A percentile compares a stretch with the other conserved stretches of the same genome.
phyloP scores from a whole-genome alignment of 2,329 filamentous ascomycete species.

The Xenoacremonium recifei region DNA sequence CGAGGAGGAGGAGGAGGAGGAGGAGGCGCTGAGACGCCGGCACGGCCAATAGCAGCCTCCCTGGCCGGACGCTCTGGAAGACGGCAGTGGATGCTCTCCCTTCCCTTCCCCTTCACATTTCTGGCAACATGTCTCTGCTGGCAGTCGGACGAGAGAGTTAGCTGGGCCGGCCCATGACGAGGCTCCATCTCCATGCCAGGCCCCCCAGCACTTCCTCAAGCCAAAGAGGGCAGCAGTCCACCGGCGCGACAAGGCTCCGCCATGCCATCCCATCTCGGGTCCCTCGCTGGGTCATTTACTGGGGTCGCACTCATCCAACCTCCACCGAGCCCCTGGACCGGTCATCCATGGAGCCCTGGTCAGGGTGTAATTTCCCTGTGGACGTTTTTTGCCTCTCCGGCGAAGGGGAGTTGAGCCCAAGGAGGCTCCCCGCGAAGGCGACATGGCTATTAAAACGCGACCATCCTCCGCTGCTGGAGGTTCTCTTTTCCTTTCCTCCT shows the following conservation, averaged over 20 bases:
- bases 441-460: slow-evolving; percentile 47
- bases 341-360: slow-evolving; percentile 11
- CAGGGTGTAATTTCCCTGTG: slow-evolving; percentile 25
- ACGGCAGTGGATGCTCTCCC: too few relatives aligned
- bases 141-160: too few relatives aligned
- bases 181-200: too few relatives aligned
- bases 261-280: too few relatives aligned
- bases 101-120: too few relatives aligned
- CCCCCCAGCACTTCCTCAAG: too few relatives aligned
- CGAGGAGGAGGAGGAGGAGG: too few relatives aligned
- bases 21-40: slow-evolving; percentile 1
- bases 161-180: too few relatives aligned
- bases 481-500: slow-evolving; percentile 31
- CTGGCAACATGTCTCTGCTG: too few relatives aligned
- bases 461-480: slow-evolving; percentile 30
- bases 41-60: background rate
- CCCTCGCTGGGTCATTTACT: slow-evolving; percentile 20
- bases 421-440: slow-evolving; percentile 11
- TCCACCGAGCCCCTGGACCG: slow-evolving; percentile 20
- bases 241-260: slow-evolving; percentile 18
- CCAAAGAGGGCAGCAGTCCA: slow-evolving; percentile 5
- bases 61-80: background rate
- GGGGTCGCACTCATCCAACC: slow-evolving; percentile 19
- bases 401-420: background rate
- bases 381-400: slow-evolving; percentile 1